Percentiles rank a stretch among this genome's conserved stretches.
These are phyloP conservation scores for Salix purpurea DNA, from an alignment of 345 rosid species.

Conservation along the genomic window DNA sequence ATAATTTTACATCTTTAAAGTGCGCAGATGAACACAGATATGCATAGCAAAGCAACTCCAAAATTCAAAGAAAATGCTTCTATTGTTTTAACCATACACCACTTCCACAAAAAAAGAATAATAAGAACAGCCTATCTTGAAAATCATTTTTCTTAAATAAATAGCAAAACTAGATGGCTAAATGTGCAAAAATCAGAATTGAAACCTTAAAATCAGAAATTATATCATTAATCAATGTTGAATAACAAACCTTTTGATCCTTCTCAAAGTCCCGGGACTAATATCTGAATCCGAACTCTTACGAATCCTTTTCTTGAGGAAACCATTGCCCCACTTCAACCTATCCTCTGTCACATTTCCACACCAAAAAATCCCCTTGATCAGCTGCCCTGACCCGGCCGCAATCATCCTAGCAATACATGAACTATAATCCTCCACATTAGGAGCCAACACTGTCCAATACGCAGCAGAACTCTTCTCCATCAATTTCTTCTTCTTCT, in stretches of 20 bases:
- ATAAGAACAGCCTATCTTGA: neutral
- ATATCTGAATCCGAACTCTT: constrained; percentile 41
- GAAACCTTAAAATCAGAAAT: neutral
- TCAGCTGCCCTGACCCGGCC: constrained; percentile 79
- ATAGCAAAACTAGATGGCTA: neutral
- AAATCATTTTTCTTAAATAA: neutral
- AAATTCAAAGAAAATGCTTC: neutral
- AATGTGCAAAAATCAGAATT: neutral
- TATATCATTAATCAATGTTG: neutral
- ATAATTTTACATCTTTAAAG: neutral
- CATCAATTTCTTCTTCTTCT: constrained; percentile 32
- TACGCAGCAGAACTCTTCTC: constrained; percentile 66
- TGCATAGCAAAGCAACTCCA: neutral
- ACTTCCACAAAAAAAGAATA: neutral
- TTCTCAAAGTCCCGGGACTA: constrained; percentile 55
- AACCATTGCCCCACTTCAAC: constrained; percentile 68
- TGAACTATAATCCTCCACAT: constrained; percentile 79
- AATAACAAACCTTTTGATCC: constrained; percentile 63
- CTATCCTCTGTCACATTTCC: constrained; percentile 89
- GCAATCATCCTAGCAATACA: constrained; percentile 67
- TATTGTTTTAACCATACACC: neutral
- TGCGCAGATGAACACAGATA: neutral
- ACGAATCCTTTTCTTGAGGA: constrained; percentile 52
- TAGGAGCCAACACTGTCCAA: constrained; percentile 97
- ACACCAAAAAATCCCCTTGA: constrained; percentile 88